Evolutionary conservation across 2,329 filamentous ascomycete species (phyloP).

Genomic region (Colletotrichum brevisporum): DNA sequence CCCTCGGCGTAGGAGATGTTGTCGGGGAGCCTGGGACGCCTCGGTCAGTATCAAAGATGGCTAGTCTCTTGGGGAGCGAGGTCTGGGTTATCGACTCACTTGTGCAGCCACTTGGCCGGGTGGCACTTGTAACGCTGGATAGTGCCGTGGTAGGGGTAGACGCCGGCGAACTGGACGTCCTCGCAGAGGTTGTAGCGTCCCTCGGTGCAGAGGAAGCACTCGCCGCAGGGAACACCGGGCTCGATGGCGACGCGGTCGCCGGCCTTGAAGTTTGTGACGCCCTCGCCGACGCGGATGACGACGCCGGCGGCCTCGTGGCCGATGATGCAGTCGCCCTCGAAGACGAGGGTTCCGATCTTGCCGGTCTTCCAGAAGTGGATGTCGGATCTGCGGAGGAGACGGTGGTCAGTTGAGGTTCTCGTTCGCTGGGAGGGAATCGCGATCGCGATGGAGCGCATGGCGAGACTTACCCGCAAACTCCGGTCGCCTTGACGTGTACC

Average conservation of each 20-base stretch:
- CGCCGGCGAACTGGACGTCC: conserved; percentile 72
- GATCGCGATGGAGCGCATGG: background rate
- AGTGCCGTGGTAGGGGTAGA: conserved; percentile 72
- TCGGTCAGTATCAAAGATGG: conserved; percentile 15
- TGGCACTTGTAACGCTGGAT: conserved; percentile 74
- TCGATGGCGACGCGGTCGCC: conserved; percentile 78
- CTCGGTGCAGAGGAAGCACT: conserved; percentile 70
- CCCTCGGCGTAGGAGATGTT: conserved; percentile 70
- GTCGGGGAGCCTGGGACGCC: conserved; percentile 60
- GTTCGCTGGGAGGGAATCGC: background rate
- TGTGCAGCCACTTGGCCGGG: conserved; percentile 72
- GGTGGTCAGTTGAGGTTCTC: conserved; percentile 4
- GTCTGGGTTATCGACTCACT: conserved; percentile 46
- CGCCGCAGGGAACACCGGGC: conserved; percentile 74
- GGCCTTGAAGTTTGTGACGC: conserved; percentile 65
- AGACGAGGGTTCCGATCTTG: conserved; percentile 72
- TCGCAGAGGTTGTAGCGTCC: conserved; percentile 77
- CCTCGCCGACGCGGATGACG: conserved; percentile 69
- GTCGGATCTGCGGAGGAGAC: conserved; percentile 64
- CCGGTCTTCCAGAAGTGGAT: conserved; percentile 79
- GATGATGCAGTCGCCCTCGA: conserved; percentile 75
- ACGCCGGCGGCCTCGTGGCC: conserved; percentile 76
- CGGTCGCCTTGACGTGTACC: conserved; percentile 73
- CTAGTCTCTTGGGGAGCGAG: background rate
- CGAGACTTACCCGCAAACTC: conserved; percentile 70